These are phyloP conservation scores for Chamaecrista fasciculata DNA, from an alignment of 306 rosid species.

Conservation along the genomic window DNA sequence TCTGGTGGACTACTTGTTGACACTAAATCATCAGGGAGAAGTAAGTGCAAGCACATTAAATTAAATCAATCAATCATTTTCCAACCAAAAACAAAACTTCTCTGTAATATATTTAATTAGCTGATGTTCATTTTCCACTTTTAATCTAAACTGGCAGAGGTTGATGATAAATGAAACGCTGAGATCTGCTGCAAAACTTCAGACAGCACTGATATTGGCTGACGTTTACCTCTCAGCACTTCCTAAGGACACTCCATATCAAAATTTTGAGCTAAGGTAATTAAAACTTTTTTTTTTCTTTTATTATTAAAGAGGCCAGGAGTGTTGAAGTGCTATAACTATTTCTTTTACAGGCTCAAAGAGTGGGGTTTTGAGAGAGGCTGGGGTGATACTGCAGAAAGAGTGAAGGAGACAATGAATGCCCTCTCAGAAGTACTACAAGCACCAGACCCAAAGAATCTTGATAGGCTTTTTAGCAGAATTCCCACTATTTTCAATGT, in stretches of 20 bases:
- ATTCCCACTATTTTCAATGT: slow-evolving; percentile 79
- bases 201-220: slow-evolving; percentile 60
- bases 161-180: slow-evolving; percentile 67
- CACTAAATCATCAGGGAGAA: slow-evolving; percentile 63
- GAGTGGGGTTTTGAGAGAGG: slow-evolving; percentile 98
- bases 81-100: neutral
- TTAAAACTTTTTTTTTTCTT: neutral
- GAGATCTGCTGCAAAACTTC: slow-evolving; percentile 66
- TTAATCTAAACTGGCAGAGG: slow-evolving; percentile 42
- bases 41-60: slow-evolving; percentile 41
- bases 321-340: neutral
- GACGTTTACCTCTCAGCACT: slow-evolving; percentile 58
- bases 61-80: neutral
- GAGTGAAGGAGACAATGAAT: slow-evolving; percentile 68
- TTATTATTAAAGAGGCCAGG: neutral
- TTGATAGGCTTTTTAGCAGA: slow-evolving; percentile 66
- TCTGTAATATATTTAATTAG: neutral
- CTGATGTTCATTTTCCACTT: neutral
- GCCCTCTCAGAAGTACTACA: slow-evolving; percentile 73
- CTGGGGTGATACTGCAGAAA: slow-evolving; percentile 84
- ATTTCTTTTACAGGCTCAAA: slow-evolving; percentile 50
- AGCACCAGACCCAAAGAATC: slow-evolving; percentile 72
- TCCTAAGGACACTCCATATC: slow-evolving; percentile 52
- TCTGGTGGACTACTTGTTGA: slow-evolving; percentile 72
- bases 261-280: slow-evolving; percentile 66